Evolutionary conservation across 192 early-diverging fungal species (phyloP).

Genomic region (Jimgerdemannia flammicorona): DNA sequence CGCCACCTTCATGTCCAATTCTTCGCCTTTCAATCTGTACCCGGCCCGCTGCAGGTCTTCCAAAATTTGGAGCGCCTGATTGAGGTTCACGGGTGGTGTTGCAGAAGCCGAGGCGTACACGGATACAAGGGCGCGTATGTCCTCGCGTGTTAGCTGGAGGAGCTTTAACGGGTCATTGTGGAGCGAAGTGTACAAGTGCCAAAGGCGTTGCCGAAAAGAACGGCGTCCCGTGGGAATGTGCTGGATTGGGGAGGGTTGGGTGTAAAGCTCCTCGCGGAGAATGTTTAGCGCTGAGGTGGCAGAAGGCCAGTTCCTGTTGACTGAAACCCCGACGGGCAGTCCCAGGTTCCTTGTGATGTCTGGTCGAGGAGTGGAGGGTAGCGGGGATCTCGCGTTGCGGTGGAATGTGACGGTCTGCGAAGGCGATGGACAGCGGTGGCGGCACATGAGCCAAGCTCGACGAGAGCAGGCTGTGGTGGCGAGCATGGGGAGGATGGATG

Average conservation of each 20-base stretch:
- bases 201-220: not conserved
- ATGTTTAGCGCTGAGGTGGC: too few relatives aligned
- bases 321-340: too few relatives aligned
- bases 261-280: not conserved
- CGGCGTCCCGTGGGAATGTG: not conserved
- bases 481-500: not conserved
- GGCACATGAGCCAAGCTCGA: not conserved
- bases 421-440: not conserved
- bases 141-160: conserved; percentile 1
- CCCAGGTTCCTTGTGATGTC: too few relatives aligned
- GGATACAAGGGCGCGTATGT: conserved; percentile 2
- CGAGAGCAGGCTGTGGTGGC: not conserved
- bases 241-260: not conserved
- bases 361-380: too few relatives aligned
- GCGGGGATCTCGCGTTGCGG: too few relatives aligned
- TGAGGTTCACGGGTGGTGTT: not conserved
- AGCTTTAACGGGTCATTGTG: not conserved
- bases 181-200: not conserved
- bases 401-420: too few relatives aligned
- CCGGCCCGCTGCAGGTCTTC: not conserved
- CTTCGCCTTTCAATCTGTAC: not conserved
- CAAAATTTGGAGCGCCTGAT: not conserved
- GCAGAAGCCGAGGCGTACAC: not conserved
- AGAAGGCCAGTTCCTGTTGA: too few relatives aligned
- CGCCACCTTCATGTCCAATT: not conserved